A percentile compares a stretch with the other conserved stretches of the same genome.
phyloP scores from a whole-genome alignment of 768 basidiomycete species.

The Crassisporium funariophilum region DNA sequence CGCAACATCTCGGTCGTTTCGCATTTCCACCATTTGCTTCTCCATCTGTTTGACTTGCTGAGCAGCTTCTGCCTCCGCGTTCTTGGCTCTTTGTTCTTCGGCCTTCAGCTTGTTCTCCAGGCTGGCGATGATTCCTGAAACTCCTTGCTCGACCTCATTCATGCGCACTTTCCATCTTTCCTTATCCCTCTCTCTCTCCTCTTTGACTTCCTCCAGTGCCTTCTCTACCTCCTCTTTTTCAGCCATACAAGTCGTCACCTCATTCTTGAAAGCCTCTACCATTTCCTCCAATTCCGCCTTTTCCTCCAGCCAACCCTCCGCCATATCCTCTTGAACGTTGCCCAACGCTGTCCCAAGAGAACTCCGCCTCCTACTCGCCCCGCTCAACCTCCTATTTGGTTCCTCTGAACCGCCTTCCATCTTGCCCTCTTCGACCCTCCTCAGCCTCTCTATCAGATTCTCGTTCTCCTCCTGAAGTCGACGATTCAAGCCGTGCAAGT shows the following conservation, averaged over 20 bases:
- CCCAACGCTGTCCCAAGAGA: conserved; percentile 53
- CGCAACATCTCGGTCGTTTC: conserved; percentile 57
- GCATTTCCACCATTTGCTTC: conserved; percentile 43
- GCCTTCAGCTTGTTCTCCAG: conserved; percentile 57
- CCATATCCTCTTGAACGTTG: conserved; percentile 65
- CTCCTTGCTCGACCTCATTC: conserved; percentile 70
- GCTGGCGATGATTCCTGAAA: conserved; percentile 64
- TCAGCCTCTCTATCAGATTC: conserved; percentile 54
- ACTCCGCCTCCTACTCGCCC: conserved; percentile 52
- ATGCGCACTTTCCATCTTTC: conserved; percentile 73
- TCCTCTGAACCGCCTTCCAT: conserved; percentile 28
- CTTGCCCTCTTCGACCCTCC: conserved; percentile 54
- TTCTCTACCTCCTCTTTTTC: conserved; percentile 50
- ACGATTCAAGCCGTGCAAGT: conserved; percentile 83
- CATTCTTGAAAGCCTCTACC: conserved; percentile 49
- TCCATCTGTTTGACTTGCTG: conserved; percentile 47
- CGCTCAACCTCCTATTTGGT: conserved; percentile 35
- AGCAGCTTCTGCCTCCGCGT: conserved; percentile 39
- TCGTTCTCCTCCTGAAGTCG: conserved; percentile 87
- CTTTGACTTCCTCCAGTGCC: conserved; percentile 55
- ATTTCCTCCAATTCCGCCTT: conserved; percentile 59
- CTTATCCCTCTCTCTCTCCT: conserved; percentile 64
- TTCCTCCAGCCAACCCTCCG: conserved; percentile 74
- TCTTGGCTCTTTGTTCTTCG: conserved; percentile 50
- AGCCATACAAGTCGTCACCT: conserved; percentile 45